phyloP scores from a whole-genome alignment of 2,329 filamentous ascomycete genomes.

The Trichoderma koningiopsis region DNA sequence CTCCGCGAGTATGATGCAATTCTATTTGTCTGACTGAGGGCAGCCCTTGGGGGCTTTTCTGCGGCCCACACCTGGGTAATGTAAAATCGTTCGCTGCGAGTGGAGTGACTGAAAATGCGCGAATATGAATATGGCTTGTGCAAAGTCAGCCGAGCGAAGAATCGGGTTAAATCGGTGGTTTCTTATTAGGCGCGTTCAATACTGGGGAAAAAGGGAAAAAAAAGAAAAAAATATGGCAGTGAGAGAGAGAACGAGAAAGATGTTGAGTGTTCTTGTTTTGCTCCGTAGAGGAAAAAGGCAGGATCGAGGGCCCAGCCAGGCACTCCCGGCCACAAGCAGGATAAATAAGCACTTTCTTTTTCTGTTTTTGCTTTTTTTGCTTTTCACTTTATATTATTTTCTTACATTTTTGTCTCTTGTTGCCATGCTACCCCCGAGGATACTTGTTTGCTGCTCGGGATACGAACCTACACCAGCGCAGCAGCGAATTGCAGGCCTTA shows the following conservation, averaged over 20 bases:
- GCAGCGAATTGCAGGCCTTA: constrained; percentile 1
- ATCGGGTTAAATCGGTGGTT: constrained; percentile 23
- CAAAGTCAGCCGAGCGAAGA: constrained; percentile 14
- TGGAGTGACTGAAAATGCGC: constrained; percentile 23
- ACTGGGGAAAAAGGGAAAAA: background rate
- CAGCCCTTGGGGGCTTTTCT: constrained; percentile 9
- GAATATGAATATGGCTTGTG: constrained; percentile 25
- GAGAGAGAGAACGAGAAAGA: background rate
- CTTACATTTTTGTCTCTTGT: background rate
- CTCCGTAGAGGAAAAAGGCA: background rate
- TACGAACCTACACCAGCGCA: constrained; percentile 6
- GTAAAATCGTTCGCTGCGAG: constrained; percentile 16
- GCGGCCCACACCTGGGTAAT: constrained; percentile 21
- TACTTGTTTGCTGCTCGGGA: background rate
- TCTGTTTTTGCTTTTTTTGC: background rate
- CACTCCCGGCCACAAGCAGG: background rate
- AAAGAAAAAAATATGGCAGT: no score
- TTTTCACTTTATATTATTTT: background rate
- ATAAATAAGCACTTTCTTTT: background rate
- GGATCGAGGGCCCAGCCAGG: background rate
- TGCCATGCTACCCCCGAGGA: background rate
- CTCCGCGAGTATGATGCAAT: background rate
- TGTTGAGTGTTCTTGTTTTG: background rate
- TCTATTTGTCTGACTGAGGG: constrained; percentile 15
- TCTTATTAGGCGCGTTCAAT: background rate